Percentiles rank a stretch among this genome's conserved stretches.
These are phyloP conservation scores for Epichloe hybrida DNA, from an alignment of 2,329 filamentous ascomycete species.

Conservation along the genomic window DNA sequence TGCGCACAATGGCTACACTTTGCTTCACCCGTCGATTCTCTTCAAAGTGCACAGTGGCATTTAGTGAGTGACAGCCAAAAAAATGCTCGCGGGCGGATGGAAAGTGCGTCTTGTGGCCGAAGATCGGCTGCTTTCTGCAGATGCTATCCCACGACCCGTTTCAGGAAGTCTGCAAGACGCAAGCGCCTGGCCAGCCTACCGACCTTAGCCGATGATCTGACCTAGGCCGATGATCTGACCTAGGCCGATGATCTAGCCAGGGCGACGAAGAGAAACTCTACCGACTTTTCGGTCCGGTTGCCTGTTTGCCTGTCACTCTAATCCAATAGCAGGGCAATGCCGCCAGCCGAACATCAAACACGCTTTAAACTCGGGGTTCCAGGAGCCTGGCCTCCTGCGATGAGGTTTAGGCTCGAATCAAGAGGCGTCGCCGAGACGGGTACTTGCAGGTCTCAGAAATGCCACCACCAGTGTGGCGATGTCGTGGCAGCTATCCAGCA, in stretches of 20 bases:
- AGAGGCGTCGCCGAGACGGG: constrained; percentile 9
- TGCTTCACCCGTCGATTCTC: neutral
- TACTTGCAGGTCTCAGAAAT: constrained; percentile 9
- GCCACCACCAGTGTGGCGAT: constrained; percentile 3
- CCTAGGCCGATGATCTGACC: neutral
- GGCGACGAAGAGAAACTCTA: constrained; percentile 1
- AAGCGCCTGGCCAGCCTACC: neutral
- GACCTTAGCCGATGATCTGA: neutral
- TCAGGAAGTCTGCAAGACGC: neutral
- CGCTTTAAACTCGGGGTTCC: neutral
- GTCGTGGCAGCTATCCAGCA: neutral
- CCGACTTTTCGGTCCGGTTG: constrained; percentile 7
- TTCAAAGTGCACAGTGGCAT: neutral
- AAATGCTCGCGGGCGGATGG: neutral
- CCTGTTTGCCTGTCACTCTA: constrained; percentile 6
- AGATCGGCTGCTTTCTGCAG: neutral
- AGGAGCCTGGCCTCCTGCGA: constrained; percentile 1
- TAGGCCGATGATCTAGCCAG: neutral
- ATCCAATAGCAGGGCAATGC: constrained; percentile 4
- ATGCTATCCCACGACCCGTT: neutral
- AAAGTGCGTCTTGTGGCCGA: neutral
- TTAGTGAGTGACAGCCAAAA: neutral
- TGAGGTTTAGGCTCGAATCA: constrained; percentile 2
- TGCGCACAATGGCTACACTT: neutral
- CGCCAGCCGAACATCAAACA: constrained; percentile 6